Percentiles rank a stretch among this genome's conserved stretches.
Conservation (phyloP, 2,329 filamentous ascomycete species). For the Rutstroemia sydowiana region DNA sequence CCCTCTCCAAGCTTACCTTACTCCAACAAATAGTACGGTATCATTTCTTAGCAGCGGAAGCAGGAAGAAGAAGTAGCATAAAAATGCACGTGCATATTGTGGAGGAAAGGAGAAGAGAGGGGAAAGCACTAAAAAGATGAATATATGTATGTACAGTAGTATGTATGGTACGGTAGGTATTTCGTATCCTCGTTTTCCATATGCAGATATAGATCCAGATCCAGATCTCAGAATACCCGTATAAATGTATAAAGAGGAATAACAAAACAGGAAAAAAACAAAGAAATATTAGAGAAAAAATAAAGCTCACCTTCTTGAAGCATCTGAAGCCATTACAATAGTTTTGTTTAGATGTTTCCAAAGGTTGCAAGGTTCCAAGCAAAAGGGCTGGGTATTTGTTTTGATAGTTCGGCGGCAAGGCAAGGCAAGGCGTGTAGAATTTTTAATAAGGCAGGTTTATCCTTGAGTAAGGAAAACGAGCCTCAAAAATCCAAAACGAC, state of each 20-base stretch:
- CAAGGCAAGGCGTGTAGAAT: too few species aligned
- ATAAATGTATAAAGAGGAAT: background rate
- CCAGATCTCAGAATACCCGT: too few species aligned
- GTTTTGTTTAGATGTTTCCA: background rate
- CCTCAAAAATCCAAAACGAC: too few species aligned
- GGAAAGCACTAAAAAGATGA: background rate
- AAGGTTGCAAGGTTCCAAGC: background rate
- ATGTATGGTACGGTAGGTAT: too few species aligned
- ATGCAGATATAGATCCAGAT: too few species aligned
- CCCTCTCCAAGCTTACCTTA: background rate
- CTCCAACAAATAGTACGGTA: background rate
- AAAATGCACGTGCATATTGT: constrained; percentile 11
- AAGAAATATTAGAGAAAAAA: background rate
- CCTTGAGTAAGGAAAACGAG: too few species aligned
- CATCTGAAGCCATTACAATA: constrained; percentile 23
- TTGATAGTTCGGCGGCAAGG: too few species aligned
- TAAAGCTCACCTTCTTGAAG: constrained; percentile 24
- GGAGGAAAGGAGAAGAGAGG: constrained; percentile 1
- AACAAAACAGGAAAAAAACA: background rate
- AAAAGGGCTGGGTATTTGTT: background rate
- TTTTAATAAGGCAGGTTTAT: too few species aligned
- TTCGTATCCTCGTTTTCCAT: too few species aligned
- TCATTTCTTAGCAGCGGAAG: background rate
- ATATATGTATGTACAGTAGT: background rate
- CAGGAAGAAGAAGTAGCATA: background rate